Percentiles rank a stretch among this genome's conserved stretches.
Conservation (phyloP, 352 stramenopile species). For the Phytophthora idaei region DNA sequence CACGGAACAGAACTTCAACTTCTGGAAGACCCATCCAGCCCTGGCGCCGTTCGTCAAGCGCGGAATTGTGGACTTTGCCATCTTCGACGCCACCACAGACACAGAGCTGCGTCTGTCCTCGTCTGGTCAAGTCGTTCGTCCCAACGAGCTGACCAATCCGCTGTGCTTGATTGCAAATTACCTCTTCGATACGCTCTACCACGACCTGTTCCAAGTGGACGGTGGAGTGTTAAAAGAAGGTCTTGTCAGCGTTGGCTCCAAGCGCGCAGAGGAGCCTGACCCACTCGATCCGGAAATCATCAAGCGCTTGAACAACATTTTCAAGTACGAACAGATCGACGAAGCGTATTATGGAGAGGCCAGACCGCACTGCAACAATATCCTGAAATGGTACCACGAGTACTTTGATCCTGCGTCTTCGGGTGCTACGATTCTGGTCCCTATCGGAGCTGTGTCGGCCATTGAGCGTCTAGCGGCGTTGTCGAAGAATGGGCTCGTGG, state of each 20-base stretch:
- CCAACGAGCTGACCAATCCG: slow-evolving; percentile 78
- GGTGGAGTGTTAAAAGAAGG: slow-evolving; percentile 88
- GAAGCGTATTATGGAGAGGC: slow-evolving; percentile 83
- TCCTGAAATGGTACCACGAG: slow-evolving; percentile 92
- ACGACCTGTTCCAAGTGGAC: slow-evolving; percentile 92
- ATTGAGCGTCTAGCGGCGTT: slow-evolving; percentile 75
- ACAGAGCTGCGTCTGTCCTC: slow-evolving; percentile 72
- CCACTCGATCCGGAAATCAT: slow-evolving; percentile 94
- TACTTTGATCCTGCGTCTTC: slow-evolving; percentile 70
- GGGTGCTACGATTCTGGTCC: slow-evolving; percentile 88
- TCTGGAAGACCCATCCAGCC: slow-evolving; percentile 90
- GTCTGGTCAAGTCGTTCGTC: slow-evolving; percentile 55
- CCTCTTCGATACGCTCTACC: slow-evolving; percentile 94
- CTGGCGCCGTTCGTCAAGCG: slow-evolving; percentile 85
- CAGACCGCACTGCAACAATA: slow-evolving; percentile 84
- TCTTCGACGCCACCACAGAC: slow-evolving; percentile 94
- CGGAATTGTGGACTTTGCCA: slow-evolving; percentile 92
- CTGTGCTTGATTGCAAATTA: slow-evolving; percentile 94
- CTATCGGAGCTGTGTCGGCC: slow-evolving; percentile 88
- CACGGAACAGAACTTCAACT: slow-evolving; percentile 93
- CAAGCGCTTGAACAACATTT: slow-evolving; percentile 90
- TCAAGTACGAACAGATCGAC: slow-evolving; percentile 85
- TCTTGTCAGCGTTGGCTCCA: slow-evolving; percentile 88
- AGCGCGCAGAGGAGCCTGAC: slow-evolving; percentile 67
- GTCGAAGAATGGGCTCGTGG: slow-evolving; percentile 62